These are phyloP conservation scores for Murraya koenigii DNA, from an alignment of 345 rosid genomes.

Conservation along the genomic window DNA sequence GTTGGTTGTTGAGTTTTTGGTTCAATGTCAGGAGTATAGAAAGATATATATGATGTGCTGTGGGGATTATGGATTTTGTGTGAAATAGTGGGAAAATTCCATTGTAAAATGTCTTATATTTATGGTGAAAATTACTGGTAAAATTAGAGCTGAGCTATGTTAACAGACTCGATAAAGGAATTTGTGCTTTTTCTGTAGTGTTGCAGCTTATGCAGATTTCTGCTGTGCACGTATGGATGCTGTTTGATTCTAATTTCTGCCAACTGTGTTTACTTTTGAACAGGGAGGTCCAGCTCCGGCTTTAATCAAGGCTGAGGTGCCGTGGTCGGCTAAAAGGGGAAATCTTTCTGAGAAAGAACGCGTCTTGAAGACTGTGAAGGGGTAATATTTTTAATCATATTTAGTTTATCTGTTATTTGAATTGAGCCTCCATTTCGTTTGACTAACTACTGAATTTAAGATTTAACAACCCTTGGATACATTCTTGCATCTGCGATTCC, in stretches of 20 bases:
- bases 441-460: background rate
- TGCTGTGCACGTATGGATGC: background rate
- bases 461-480: background rate
- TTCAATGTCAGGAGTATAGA: background rate
- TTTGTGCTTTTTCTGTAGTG: background rate
- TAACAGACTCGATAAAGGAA: background rate
- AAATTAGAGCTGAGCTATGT: background rate
- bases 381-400: slow-evolving; percentile 42
- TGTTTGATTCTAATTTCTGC: slow-evolving; percentile 4
- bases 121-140: background rate
- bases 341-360: slow-evolving; percentile 79
- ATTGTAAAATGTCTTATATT: background rate
- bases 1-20: background rate
- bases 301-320: slow-evolving; percentile 81
- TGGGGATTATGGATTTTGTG: background rate
- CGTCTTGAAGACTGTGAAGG: slow-evolving; percentile 82
- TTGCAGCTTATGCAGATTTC: background rate
- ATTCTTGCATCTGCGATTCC: slow-evolving; percentile 1
- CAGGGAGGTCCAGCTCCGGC: slow-evolving; percentile 74
- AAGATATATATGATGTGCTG: background rate
- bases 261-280: slow-evolving; percentile 9
- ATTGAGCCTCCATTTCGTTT: background rate
- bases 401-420: background rate
- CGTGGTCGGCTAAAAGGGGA: slow-evolving; percentile 86
- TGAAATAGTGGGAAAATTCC: background rate